A percentile compares a stretch with the other conserved stretches of the same genome.
Evolutionary conservation across 192 early-diverging fungal genomes (phyloP).

Genomic region (Coemansia sp.): DNA sequence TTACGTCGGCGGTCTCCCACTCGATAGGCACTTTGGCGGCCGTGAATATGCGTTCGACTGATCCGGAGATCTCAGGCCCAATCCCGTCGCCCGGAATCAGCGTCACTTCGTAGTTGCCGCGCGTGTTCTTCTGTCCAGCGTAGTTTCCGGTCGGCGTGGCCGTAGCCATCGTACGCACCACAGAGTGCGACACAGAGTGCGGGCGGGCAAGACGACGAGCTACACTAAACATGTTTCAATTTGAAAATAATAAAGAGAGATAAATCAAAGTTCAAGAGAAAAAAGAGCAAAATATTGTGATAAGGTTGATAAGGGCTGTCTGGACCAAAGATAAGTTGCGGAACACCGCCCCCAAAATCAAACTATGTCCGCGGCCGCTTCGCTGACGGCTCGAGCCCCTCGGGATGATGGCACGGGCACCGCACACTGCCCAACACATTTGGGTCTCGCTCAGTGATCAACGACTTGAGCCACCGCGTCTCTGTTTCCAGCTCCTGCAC

Average conservation of each 20-base stretch:
- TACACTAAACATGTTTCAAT: conserved; percentile 37
- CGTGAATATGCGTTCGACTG: conserved; percentile 88
- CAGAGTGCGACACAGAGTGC: neutral
- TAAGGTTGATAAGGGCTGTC: neutral
- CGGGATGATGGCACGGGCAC: conserved; percentile 55
- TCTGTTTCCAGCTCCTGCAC: conserved; percentile 86
- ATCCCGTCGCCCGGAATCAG: conserved; percentile 98
- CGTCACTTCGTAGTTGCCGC: conserved; percentile 86
- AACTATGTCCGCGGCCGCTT: conserved; percentile 22
- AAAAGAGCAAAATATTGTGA: neutral
- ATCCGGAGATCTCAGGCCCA: conserved; percentile 94
- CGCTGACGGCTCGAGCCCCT: conserved; percentile 25
- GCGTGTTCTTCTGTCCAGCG: conserved; percentile 43
- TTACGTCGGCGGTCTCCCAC: conserved; percentile 95
- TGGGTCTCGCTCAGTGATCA: conserved; percentile 78
- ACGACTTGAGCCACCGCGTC: conserved; percentile 82
- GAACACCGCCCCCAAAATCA: neutral
- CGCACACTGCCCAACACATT: conserved; percentile 31
- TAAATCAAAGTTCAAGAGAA: neutral
- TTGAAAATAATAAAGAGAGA: neutral
- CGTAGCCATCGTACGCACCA: conserved; percentile 31
- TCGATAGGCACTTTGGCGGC: conserved; percentile 92
- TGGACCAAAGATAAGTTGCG: neutral
- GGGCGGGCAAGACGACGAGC: conserved; percentile 27
- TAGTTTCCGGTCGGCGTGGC: conserved; percentile 51